Conservation (phyloP, 2,329 filamentous ascomycete genomes). For the Aspergillus novofumigatus region DNA sequence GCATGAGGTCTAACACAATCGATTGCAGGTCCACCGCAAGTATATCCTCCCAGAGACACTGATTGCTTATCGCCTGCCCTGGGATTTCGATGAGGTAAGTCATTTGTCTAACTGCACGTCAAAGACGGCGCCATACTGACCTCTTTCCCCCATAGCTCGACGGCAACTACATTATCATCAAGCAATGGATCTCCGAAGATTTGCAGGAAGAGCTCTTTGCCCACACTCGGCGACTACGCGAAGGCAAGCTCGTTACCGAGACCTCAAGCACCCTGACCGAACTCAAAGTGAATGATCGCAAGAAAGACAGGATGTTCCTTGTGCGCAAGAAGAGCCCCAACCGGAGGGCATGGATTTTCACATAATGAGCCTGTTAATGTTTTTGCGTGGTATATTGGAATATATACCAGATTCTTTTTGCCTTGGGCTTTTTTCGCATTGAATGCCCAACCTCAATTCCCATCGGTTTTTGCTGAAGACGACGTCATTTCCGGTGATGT, state of each 20-base stretch:
- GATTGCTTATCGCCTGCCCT: slow-evolving; percentile 42
- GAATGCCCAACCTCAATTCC: not conserved
- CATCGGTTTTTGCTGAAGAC: not conserved
- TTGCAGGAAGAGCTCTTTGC: slow-evolving; percentile 70
- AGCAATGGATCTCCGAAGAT: slow-evolving; percentile 66
- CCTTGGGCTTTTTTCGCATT: not conserved
- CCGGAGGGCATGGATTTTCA: slow-evolving; percentile 32
- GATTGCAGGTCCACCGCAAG: slow-evolving; percentile 40
- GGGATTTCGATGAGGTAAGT: slow-evolving; percentile 47
- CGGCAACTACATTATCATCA: slow-evolving; percentile 67
- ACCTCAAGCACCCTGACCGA: slow-evolving; percentile 37
- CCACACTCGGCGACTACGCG: slow-evolving; percentile 64
- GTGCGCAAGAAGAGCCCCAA: slow-evolving; percentile 43
- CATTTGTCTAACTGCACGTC: not conserved
- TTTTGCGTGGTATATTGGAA: not conserved
- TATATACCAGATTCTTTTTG: slow-evolving; percentile 1
- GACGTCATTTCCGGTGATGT: not conserved
- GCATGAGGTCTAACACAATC: slow-evolving; percentile 3
- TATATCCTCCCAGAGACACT: slow-evolving; percentile 45
- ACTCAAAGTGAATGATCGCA: slow-evolving; percentile 38
- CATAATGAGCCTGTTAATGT: slow-evolving; percentile 13
- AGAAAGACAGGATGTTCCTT: slow-evolving; percentile 44
- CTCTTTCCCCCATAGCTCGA: slow-evolving; percentile 43
- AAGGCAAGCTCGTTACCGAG: slow-evolving; percentile 42
- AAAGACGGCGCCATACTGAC: not conserved